A percentile compares a stretch with the other conserved stretches of the same genome.
phyloP scores from a whole-genome alignment of 306 rosid species.

The Cercis canadensis region DNA sequence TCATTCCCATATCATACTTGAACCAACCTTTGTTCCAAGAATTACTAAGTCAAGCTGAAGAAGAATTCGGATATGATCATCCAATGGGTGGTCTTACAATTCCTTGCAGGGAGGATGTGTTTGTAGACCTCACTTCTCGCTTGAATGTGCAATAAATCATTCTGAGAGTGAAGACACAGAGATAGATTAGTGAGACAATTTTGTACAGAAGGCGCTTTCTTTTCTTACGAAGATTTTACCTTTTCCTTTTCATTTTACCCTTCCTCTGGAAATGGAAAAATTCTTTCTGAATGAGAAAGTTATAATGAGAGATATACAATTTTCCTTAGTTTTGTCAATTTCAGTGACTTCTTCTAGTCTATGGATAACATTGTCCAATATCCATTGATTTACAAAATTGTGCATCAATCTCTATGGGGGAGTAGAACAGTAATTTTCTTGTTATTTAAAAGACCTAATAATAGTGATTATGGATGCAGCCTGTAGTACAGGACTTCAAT shows the following conservation, averaged over 20 bases:
- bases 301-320: too few relatives aligned
- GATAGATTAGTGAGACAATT: conserved; percentile 12
- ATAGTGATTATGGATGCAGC: too few relatives aligned
- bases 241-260: neutral
- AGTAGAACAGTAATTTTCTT: too few relatives aligned
- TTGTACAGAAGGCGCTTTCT: conserved; percentile 10
- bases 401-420: too few relatives aligned
- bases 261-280: neutral
- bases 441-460: too few relatives aligned
- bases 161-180: neutral
- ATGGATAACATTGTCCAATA: too few relatives aligned
- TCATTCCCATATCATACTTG: conserved; percentile 48
- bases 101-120: conserved; percentile 46
- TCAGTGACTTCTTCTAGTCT: too few relatives aligned
- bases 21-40: conserved; percentile 44
- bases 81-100: conserved; percentile 57
- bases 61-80: conserved; percentile 56
- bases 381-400: too few relatives aligned
- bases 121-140: conserved; percentile 34
- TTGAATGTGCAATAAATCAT: conserved; percentile 3
- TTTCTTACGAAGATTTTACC: too few relatives aligned
- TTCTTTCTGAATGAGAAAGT: too few relatives aligned
- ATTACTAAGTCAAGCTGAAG: conserved; percentile 36
- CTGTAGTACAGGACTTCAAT: too few relatives aligned
- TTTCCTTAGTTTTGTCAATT: too few relatives aligned